Evolutionary conservation across 768 basidiomycete species (phyloP).

Genomic region (Tricholoma sp.): DNA sequence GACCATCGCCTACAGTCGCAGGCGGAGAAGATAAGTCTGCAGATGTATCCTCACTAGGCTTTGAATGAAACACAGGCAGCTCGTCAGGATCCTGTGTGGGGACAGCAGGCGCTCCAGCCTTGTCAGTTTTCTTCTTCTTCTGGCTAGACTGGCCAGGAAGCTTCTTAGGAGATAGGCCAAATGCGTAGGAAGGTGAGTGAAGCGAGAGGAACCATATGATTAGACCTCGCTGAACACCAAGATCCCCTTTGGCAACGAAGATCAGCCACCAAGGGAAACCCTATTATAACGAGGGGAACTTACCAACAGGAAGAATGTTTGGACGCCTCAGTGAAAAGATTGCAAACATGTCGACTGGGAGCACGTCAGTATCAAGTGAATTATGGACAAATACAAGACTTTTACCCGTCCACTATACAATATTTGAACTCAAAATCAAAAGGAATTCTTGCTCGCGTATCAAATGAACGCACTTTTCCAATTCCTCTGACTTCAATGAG

Average conservation of each 20-base stretch:
- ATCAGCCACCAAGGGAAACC: not conserved
- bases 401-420: conserved; percentile 56
- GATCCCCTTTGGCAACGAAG: conserved; percentile 49
- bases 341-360: conserved; percentile 84
- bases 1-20: conserved; percentile 18
- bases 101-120: not conserved
- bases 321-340: conserved; percentile 85
- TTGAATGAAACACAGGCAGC: conserved; percentile 24
- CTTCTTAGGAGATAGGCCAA: conserved; percentile 50
- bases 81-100: conserved; percentile 22
- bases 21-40: conserved; percentile 28
- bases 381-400: not conserved
- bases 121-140: conserved; percentile 2
- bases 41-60: not conserved
- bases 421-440: not conserved
- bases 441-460: not conserved
- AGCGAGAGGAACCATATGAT: conserved; percentile 63
- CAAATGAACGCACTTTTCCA: conserved; percentile 48
- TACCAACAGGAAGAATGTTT: conserved; percentile 58
- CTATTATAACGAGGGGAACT: not conserved
- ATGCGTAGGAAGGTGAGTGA: conserved; percentile 47
- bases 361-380: not conserved
- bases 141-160: conserved; percentile 15
- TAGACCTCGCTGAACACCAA: conserved; percentile 77
- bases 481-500: conserved; percentile 77